Conservation (phyloP, 441 rosid genomes). For the Kokia cookei region DNA sequence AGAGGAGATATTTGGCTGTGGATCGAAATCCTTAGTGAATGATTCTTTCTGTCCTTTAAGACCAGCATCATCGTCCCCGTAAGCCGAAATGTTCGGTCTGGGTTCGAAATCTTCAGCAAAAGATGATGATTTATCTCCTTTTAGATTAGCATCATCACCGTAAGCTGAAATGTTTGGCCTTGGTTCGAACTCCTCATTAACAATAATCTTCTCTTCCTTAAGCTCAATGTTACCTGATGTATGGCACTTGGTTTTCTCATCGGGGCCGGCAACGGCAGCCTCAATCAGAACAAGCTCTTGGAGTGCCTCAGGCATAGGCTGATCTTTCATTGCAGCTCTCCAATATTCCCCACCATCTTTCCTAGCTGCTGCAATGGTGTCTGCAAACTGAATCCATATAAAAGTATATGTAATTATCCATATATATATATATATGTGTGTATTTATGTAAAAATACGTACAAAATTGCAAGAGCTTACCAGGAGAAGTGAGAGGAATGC, state of each 20-base stretch:
- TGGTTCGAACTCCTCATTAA: background rate
- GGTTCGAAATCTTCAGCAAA: background rate
- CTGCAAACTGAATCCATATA: constrained; percentile 16
- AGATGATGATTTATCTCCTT: background rate
- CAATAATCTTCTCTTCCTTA: constrained; percentile 2
- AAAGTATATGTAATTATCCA: background rate
- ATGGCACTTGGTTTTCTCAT: constrained; percentile 11
- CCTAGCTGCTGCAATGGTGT: constrained; percentile 15
- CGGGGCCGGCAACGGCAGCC: background rate
- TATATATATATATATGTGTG: background rate
- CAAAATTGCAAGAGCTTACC: background rate
- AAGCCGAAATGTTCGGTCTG: background rate
- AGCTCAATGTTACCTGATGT: background rate
- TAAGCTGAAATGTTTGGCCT: background rate
- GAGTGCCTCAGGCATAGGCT: constrained; percentile 21
- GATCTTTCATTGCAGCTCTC: constrained; percentile 19
- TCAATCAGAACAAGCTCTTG: constrained; percentile 5
- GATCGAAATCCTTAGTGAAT: background rate
- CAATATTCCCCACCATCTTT: constrained; percentile 29
- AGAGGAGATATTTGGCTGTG: background rate
- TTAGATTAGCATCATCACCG: background rate
- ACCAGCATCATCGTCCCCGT: background rate
- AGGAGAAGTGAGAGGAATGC: background rate
- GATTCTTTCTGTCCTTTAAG: background rate
- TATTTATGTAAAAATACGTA: background rate